Evolutionary conservation across 2,329 filamentous ascomycete genomes (phyloP), one percentile per base, ranked within the genome.

Genomic region (Blastomyces percursus): DNA sequence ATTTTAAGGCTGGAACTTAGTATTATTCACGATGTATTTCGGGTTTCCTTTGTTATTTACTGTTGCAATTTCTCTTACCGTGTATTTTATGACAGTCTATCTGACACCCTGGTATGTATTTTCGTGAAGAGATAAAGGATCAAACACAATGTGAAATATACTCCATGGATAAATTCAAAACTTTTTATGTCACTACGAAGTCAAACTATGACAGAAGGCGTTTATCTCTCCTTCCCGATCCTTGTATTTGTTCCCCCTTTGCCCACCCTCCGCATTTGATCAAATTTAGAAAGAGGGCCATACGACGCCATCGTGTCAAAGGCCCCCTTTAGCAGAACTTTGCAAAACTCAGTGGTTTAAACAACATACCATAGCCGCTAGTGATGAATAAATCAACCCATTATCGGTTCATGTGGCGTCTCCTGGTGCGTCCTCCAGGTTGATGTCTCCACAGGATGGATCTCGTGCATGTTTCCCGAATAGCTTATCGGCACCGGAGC

Each of bases 1-100:
- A 44, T 44, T 35, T 46, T 48, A 59, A 59, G 42, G 57, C 42
- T 48, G 57, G 57, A 48, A 59, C 42, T 59, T 59, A 32, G 8
- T 48, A 59, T 55, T 38, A 38, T 48, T 48, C 48, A 59, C 30
- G 57, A 48, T 8, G 7, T 30, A 30, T 35, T 42, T 48, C 24
- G 56, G 4, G 24, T 59, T 56, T 42, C 51, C 11, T 56, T 40
- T 40, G n/a, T 11, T 54, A 38, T 27, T 54, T 12, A 38, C 35
- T 54, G 16, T 35, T 40, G 21, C 16, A 44, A 16, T 44, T 58
- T 32, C 19, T 59, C 9, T 14, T 48, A 9, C 11, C 35, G 8
- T 48, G 44, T 59, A 59, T 19, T 24, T 32, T 30, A 42, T 42
- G 24, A 3, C 42, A 48, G 2, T 30, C 35, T 21, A 48, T 48